Base-by-base conservation (phyloP, 768 basidiomycete species). In the Mycena crocata region DNA sequence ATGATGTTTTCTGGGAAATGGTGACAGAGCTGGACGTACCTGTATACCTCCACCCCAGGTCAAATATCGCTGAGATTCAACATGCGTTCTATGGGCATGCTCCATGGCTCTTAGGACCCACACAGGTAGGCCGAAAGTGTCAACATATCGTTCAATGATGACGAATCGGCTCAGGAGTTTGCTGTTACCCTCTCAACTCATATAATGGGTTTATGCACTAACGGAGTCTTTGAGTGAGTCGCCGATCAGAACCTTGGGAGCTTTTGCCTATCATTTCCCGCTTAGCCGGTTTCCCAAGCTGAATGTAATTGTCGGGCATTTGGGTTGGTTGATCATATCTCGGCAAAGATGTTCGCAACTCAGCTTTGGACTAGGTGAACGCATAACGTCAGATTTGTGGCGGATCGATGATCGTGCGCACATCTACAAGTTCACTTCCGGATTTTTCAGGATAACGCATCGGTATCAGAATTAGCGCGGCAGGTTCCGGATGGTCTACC, bases 301-400 rank as follows among this genome's bases (percentile, higher is more conserved):
- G 31, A 79, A 80, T 39, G 72, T 83, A 15, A 82, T 84, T 23
- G 79, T 83, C 23, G 83, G 82, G 1, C 83, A 84, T 71, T 65
- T 84, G 26, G 82, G 66, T 62, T 21, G 28, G 66, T 30, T 24
- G 1, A n/a, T 12, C n/a, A n/a, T 19, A 15, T 32, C 30, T 19
- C 23, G 24, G 23, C n/a, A 2, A 21, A 8, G 23, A 8, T 34
- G 30, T 23, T 7, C 15, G n/a, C 5, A 15, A 13, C 35, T 50
- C 28, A 60, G 5, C 9, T 40, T 7, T 4, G 5, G 26, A 28
- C 19, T 54, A 64, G 67, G 82, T 10, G 82, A 83, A 66, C 76
- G 82, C 19, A 76, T 83, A 30, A 77, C 82, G 0, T 84, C 82
- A 12, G 82, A 84, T 62, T 72, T 84, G 1, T 68, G 75, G 57